Evolutionary conservation across 2,329 filamentous ascomycete species (phyloP).

Genomic region (Aspergillus sclerotialis): DNA sequence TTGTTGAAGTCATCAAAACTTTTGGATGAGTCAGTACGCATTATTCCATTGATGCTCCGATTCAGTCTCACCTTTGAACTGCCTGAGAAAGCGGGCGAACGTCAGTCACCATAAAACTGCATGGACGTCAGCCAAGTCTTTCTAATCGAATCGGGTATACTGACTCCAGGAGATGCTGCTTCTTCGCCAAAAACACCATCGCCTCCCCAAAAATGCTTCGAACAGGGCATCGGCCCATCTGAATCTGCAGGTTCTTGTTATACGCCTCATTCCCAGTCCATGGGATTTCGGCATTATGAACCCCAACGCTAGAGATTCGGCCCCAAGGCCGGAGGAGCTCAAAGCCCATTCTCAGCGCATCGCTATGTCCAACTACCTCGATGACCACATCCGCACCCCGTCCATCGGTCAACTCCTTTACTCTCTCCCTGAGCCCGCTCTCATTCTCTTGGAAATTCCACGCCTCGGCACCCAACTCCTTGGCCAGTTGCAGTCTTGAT

Average conservation of each 20-base stretch:
- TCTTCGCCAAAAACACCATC: constrained; percentile 54
- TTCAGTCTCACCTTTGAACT: constrained; percentile 41
- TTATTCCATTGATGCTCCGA: background rate
- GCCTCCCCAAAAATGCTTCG: constrained; percentile 55
- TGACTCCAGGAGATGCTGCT: constrained; percentile 58
- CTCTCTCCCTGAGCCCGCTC: constrained; percentile 47
- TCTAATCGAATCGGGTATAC: too few species aligned
- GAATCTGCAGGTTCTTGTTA: constrained; percentile 62
- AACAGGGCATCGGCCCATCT: constrained; percentile 71
- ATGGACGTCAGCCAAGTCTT: too few species aligned
- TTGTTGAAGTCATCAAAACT: constrained; percentile 63
- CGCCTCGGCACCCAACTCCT: constrained; percentile 66
- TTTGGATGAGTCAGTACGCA: background rate
- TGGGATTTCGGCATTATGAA: constrained; percentile 64
- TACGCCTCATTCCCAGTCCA: constrained; percentile 58
- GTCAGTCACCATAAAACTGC: constrained; percentile 66
- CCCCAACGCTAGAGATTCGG: constrained; percentile 64
- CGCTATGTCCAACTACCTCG: constrained; percentile 64
- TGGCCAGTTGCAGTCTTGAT: constrained; percentile 63
- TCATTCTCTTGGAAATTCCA: constrained; percentile 66
- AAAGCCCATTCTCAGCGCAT: constrained; percentile 61
- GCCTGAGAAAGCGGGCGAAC: constrained; percentile 62
- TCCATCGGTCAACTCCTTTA: constrained; percentile 67
- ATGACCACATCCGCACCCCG: constrained; percentile 78
- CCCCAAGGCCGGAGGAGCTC: constrained; percentile 67